These are phyloP conservation scores for Phialophora expanda DNA, from an alignment of 2,329 filamentous ascomycete species.

Conservation along the genomic window DNA sequence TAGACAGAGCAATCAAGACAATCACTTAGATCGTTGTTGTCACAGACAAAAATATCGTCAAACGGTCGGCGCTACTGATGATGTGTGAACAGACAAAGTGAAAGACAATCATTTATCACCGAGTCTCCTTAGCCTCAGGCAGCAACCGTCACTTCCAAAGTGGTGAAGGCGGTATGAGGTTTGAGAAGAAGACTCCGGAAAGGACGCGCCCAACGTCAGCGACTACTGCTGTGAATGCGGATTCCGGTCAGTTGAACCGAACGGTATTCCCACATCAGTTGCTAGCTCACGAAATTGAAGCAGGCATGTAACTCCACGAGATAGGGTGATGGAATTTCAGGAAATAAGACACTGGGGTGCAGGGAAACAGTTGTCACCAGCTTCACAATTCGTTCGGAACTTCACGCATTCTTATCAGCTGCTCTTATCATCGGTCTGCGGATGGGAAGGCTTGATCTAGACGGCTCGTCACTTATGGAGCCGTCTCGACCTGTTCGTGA, in stretches of 20 bases:
- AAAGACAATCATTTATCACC: slow-evolving; percentile 17
- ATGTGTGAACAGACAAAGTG: not conserved
- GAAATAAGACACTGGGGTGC: slow-evolving; percentile 8
- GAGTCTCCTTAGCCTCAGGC: slow-evolving; percentile 5
- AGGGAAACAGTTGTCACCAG: slow-evolving; percentile 11
- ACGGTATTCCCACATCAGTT: slow-evolving; percentile 1
- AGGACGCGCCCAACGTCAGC: slow-evolving; percentile 4
- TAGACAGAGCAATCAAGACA: slow-evolving; percentile 1
- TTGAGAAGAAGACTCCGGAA: slow-evolving; percentile 1
- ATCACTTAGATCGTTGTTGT: not conserved
- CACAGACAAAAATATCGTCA: slow-evolving; percentile 3
- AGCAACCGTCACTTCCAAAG: slow-evolving; percentile 20
- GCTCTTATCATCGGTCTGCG: slow-evolving; percentile 34
- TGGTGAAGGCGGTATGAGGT: slow-evolving; percentile 15
- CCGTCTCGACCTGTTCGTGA: slow-evolving; percentile 16
- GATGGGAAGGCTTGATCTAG: slow-evolving; percentile 22
- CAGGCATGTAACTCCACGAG: slow-evolving; percentile 20
- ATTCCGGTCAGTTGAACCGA: slow-evolving; percentile 1
- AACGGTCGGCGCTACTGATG: not conserved
- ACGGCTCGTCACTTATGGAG: slow-evolving; percentile 13
- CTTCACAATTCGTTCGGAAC: slow-evolving; percentile 22
- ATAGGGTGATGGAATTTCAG: slow-evolving; percentile 18
- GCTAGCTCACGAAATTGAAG: slow-evolving; percentile 15
- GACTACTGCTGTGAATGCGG: slow-evolving; percentile 1
- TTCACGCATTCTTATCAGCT: slow-evolving; percentile 27